Evolutionary conservation across 805 yeast species (phyloP).

Genomic region (Metschnikowia gruessii): DNA sequence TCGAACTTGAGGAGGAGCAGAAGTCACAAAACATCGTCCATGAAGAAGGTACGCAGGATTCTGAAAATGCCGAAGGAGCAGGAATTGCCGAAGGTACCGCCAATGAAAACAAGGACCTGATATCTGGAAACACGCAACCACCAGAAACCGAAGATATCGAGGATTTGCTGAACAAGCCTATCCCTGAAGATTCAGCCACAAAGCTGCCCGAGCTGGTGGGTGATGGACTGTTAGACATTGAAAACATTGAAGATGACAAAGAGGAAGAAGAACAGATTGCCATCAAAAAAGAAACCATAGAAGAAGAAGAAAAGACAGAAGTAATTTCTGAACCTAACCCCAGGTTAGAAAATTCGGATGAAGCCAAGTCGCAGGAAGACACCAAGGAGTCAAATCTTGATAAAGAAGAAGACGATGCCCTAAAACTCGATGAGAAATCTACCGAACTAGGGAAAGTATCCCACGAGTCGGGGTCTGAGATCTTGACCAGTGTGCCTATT

Average conservation of each 20-base stretch:
- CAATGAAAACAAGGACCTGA: not conserved
- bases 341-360: too few relatives aligned
- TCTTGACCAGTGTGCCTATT: not conserved
- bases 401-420: not conserved
- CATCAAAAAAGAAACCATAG: not conserved
- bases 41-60: slow-evolving; percentile 7
- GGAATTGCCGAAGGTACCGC: not conserved
- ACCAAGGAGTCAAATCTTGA: not conserved
- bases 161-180: not conserved
- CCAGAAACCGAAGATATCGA: not conserved
- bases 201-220: not conserved
- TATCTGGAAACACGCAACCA: not conserved
- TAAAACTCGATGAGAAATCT: not conserved
- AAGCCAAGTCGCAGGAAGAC: not conserved
- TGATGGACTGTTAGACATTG: not conserved
- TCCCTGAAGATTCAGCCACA: not conserved
- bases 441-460: not conserved
- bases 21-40: slow-evolving; percentile 2
- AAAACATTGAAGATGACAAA: not conserved
- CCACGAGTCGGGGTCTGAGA: not conserved
- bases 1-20: slow-evolving; percentile 8
- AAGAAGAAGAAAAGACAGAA: not conserved
- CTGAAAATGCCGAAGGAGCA: slow-evolving; percentile 1
- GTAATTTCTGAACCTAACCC: too few relatives aligned
- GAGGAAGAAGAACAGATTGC: not conserved